Base-by-base conservation (phyloP, 768 basidiomycete genomes). In the Pulveroboletus sp. region DNA sequence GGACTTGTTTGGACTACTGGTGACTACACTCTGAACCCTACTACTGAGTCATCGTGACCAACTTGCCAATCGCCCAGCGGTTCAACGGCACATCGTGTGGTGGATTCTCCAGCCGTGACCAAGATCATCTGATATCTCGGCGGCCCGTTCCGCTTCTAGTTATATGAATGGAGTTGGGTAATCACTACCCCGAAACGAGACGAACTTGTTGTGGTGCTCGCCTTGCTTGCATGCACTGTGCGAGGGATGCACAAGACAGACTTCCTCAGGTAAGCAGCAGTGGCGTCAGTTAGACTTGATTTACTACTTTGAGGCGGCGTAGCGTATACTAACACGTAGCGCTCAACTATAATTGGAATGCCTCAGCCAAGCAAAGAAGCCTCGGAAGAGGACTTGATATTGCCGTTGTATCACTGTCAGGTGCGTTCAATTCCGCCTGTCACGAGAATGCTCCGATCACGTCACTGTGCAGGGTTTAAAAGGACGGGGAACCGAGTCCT, bases 1-100 rank as follows among this genome's bases (percentile, higher is more conserved):
- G 57, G 43, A 34, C 12, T 32, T 63, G 49, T 64, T 64, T 62
- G 46, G n/a, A n/a, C n/a, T 12, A 20, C 13, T 9, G n/a, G n/a
- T n/a, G n/a, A n/a, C n/a, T n/a, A n/a, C n/a, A n/a, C n/a, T n/a
- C n/a, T n/a, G n/a, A n/a, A n/a, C n/a, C n/a, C n/a, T n/a, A n/a
- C n/a, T n/a, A n/a, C n/a, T n/a, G n/a, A n/a, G n/a, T n/a, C n/a
- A n/a, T n/a, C n/a, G n/a, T n/a, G n/a, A n/a, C n/a, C n/a, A n/a
- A n/a, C n/a, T n/a, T n/a, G n/a, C n/a, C n/a, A n/a, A n/a, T n/a
- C n/a, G n/a, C n/a, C n/a, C n/a, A n/a, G n/a, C n/a, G n/a, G n/a
- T n/a, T n/a, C n/a, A n/a, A n/a, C n/a, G n/a, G n/a, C n/a, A n/a
- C n/a, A n/a, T n/a, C n/a, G n/a, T n/a, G n/a, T n/a, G n/a, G n/a